Evolutionary conservation across 371 early-diverging fungal genomes (phyloP), one percentile per base, ranked within the genome.

Genomic region (Mucor indicus): DNA sequence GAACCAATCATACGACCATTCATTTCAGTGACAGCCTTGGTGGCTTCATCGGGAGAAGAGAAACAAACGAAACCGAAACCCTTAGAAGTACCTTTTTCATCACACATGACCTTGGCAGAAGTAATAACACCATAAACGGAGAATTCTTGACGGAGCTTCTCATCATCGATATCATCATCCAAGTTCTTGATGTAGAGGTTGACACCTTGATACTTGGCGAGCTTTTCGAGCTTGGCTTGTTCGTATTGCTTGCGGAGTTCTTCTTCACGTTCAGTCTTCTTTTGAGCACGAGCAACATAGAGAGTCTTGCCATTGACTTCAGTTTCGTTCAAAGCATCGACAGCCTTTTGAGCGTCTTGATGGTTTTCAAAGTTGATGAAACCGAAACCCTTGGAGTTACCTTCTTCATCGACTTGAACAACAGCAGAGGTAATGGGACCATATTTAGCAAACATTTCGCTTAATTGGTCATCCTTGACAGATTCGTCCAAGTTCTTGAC

Each of bases 151-250:
- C 94, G 89, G 27, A 98, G 87, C 72, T 80, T 85, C 66, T 95
- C 96, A 67, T 98, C 98, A 70, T 93, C 93, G 59, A 97, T 79
- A 40, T 86, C 81, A 62, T 95, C 96, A 59, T 97, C 98, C 62
- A 98, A 78, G 87, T 98, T 98, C 86, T 97, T 97, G 76, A 98
- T 78, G 75, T 96, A 98, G 65, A 98, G 77, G 84, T 98, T 98
- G 68, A 92, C 95, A 56, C 95, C 96, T 79, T 97, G 96, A 83
- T 89, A 95, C 85, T 96, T 96, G 87, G 80, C 89, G 37, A 93
- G 76, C 81, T 93, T 92, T 78, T 97, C 98, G 67, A 89, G 69
- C 74, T 93, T 90, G 52, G 89, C 83, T 72, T 86, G 86, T 77
- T 98, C 96, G 79, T 90, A 95, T 75, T 94, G 94, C 47, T 76